A percentile compares a stretch with the other conserved stretches of the same genome.
phyloP scores from a whole-genome alignment of 75 land plant species.

The Picea sitchensis region DNA sequence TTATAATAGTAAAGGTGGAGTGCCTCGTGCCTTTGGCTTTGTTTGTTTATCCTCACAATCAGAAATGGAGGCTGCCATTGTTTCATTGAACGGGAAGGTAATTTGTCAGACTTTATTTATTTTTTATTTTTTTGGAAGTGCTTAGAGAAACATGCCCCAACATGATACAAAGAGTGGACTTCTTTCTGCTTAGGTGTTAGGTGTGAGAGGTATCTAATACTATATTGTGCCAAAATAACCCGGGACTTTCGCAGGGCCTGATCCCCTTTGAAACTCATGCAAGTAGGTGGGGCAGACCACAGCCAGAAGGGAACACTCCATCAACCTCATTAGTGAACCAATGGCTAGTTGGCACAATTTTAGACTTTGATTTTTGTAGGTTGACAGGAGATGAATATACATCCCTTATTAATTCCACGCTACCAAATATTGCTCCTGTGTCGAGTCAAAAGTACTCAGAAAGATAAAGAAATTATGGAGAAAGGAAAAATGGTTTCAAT shows the following conservation, averaged over 20 bases:
- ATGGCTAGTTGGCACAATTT: too few species aligned
- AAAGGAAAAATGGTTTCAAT: not conserved
- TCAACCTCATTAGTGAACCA: too few species aligned
- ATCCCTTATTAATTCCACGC: not conserved
- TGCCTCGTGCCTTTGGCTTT: slow-evolving; percentile 87
- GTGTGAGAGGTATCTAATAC: too few species aligned
- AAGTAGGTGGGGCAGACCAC: too few species aligned
- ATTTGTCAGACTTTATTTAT: not conserved
- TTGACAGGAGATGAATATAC: not conserved
- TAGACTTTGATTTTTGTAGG: not conserved
- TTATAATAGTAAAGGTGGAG: slow-evolving; percentile 62
- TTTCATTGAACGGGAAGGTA: slow-evolving; percentile 75
- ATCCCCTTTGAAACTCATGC: too few species aligned
- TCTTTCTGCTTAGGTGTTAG: slow-evolving; percentile 6
- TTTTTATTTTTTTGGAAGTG: too few species aligned
- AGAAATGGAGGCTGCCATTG: slow-evolving; percentile 55
- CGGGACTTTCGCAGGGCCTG: too few species aligned
- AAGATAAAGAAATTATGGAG: not conserved
- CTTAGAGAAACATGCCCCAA: slow-evolving; percentile 6
- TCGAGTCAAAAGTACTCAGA: not conserved
- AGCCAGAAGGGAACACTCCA: too few species aligned
- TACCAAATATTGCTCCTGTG: not conserved
- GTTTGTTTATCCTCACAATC: slow-evolving; percentile 56
- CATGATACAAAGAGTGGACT: slow-evolving; percentile 16
- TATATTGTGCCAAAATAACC: too few species aligned